Evolutionary conservation across 805 yeast genomes (phyloP).

Genomic region (Vanderwaltozyma polyspora): DNA sequence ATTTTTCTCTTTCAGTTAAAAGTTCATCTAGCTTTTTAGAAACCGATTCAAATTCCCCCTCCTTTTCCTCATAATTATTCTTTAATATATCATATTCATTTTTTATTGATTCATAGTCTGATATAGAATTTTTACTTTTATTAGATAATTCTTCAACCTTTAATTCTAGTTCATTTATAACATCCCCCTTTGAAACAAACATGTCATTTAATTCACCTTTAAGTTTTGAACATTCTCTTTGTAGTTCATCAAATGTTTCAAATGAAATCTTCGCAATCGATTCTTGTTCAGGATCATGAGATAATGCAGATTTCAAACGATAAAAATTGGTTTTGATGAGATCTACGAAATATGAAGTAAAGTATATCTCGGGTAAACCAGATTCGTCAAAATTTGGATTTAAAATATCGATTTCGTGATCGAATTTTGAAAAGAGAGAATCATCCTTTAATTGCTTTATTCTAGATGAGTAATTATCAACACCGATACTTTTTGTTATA

Average conservation of each 20-base stretch:
- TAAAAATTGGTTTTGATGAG: constrained; percentile 58
- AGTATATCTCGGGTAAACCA: constrained; percentile 78
- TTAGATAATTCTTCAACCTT: constrained; percentile 7
- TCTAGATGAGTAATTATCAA: constrained; percentile 64
- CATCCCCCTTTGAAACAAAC: constrained; percentile 21
- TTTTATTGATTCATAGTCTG: constrained; percentile 7
- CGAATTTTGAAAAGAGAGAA: constrained; percentile 41
- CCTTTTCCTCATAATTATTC: constrained; percentile 5
- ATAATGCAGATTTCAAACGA: constrained; percentile 59
- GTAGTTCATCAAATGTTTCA: constrained; percentile 35
- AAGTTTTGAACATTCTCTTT: constrained; percentile 26
- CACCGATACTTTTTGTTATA: constrained; percentile 63
- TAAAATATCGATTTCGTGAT: constrained; percentile 37
- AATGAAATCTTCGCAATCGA: constrained; percentile 58
- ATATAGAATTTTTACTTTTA: constrained; percentile 5
- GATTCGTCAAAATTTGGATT: constrained; percentile 57
- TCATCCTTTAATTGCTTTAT: constrained; percentile 62
- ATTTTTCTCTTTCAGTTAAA: constrained; percentile 12
- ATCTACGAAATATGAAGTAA: constrained; percentile 51
- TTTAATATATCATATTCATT: constrained; percentile 14
- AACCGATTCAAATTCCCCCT: constrained; percentile 1
- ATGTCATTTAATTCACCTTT: constrained; percentile 22
- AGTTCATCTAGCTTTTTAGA: constrained; percentile 9
- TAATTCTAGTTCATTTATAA: constrained; percentile 14
- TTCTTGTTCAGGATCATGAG: constrained; percentile 62